A percentile compares a stretch with the other conserved stretches of the same genome.
These are phyloP conservation scores for Tulasnella sp. DNA, from an alignment of 768 basidiomycete genomes.

Conservation along the genomic window DNA sequence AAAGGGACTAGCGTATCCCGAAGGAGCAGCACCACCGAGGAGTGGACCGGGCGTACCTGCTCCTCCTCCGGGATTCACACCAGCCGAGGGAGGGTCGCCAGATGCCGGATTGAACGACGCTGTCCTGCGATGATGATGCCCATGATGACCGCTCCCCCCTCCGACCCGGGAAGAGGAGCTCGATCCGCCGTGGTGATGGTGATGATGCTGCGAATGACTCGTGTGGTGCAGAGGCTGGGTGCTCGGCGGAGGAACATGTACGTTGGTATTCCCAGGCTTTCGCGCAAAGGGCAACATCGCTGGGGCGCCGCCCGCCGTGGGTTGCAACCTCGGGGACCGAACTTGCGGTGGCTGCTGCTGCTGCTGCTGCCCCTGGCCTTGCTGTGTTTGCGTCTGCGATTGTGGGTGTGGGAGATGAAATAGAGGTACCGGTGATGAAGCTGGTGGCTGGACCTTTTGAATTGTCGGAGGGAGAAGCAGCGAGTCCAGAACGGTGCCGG, in stretches of 20 bases:
- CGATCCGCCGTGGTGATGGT: neutral
- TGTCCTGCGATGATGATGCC: neutral
- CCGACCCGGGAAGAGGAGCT: neutral
- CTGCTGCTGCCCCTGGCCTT: neutral
- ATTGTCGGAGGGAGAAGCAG: neutral
- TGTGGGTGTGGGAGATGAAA: neutral
- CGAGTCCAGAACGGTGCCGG: neutral
- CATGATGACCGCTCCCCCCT: neutral
- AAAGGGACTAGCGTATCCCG: conserved; percentile 1
- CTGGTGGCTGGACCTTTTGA: neutral
- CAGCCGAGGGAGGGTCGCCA: neutral
- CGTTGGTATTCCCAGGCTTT: neutral
- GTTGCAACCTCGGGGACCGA: neutral
- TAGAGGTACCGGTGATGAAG: neutral
- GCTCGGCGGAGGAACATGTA: neutral
- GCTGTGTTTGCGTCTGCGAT: neutral
- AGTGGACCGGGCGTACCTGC: neutral
- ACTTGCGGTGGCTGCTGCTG: neutral
- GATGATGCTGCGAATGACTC: neutral
- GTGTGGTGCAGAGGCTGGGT: neutral
- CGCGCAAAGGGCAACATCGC: neutral
- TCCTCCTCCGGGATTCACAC: conserved; percentile 5
- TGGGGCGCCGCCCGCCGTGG: neutral
- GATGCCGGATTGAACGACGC: neutral
- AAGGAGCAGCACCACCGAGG: neutral